Evolutionary conservation across 257 asterid species (phyloP).

Genomic region (Oldenlandia corymbosa): DNA sequence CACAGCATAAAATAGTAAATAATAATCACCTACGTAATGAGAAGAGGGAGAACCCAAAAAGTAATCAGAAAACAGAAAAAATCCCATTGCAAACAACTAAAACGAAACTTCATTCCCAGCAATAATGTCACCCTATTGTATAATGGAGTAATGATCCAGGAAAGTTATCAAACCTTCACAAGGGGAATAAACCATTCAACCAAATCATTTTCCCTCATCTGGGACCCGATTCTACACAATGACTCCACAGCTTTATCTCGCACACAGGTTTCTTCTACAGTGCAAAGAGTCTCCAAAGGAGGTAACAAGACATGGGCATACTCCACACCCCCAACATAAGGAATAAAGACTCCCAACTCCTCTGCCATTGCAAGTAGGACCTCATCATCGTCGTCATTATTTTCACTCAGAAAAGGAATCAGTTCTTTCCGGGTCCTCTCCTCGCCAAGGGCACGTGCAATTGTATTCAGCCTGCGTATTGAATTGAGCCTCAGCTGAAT

Average conservation of each 20-base stretch:
- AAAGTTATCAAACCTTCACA: slow-evolving; percentile 51
- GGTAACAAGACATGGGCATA: slow-evolving; percentile 86
- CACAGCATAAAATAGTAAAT: not conserved
- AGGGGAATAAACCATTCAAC: slow-evolving; percentile 78
- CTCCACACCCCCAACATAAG: slow-evolving; percentile 94
- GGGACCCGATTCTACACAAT: slow-evolving; percentile 82
- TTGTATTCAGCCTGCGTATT: slow-evolving; percentile 78
- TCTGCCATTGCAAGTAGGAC: slow-evolving; percentile 94
- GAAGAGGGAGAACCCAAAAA: too few relatives aligned
- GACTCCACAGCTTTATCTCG: slow-evolving; percentile 95
- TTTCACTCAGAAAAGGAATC: slow-evolving; percentile 80
- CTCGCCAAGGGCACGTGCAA: slow-evolving; percentile 97
- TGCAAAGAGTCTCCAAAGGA: slow-evolving; percentile 84
- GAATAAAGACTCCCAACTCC: slow-evolving; percentile 85
- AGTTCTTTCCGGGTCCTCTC: slow-evolving; percentile 87
- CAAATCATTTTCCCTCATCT: slow-evolving; percentile 89
- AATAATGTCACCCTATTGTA: not conserved
- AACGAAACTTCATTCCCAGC: not conserved
- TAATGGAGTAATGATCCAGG: slow-evolving; percentile 4
- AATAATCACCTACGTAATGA: not conserved
- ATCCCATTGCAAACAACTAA: not conserved
- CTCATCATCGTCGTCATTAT: slow-evolving; percentile 94
- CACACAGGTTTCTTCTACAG: slow-evolving; percentile 93
- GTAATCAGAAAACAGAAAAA: too few relatives aligned
- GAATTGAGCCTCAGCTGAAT: slow-evolving; percentile 78